Percentiles rank a stretch among this genome's conserved stretches.
phyloP scores from a whole-genome alignment of 441 rosid species.

The Brassica balearica region DNA sequence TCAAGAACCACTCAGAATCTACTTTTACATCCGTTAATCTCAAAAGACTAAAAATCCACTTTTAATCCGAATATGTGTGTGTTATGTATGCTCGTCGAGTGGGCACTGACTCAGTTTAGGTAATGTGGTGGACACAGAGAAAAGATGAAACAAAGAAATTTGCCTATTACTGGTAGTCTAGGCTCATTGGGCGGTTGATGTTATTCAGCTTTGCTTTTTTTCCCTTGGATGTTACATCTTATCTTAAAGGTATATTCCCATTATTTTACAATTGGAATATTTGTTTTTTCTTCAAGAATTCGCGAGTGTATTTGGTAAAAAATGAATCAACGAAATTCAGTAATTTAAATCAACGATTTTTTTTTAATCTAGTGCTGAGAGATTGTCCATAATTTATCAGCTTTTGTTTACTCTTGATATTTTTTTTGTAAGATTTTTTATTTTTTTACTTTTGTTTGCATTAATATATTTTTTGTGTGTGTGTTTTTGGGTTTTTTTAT shows the following conservation, averaged over 20 bases:
- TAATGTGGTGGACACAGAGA: slow-evolving; percentile 26
- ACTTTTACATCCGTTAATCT: slow-evolving; percentile 26
- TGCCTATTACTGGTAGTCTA: slow-evolving; percentile 36
- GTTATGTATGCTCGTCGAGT: slow-evolving; percentile 14
- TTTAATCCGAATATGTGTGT: slow-evolving; percentile 27
- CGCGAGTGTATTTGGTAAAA: neutral
- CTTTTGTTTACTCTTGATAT: neutral
- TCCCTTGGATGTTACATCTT: neutral
- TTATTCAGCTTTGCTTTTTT: slow-evolving; percentile 7
- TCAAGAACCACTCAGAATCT: slow-evolving; percentile 1
- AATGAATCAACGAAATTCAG: neutral
- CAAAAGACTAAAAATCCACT: slow-evolving; percentile 5
- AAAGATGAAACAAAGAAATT: slow-evolving; percentile 26
- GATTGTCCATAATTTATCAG: neutral
- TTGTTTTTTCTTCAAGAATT: neutral
- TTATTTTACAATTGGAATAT: neutral
- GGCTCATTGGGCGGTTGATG: slow-evolving; percentile 35
- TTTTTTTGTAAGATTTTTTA: neutral
- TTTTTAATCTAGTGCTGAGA: neutral
- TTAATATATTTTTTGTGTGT: neutral
- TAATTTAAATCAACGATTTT: neutral
- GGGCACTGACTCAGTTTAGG: slow-evolving; percentile 28
- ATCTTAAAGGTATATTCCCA: slow-evolving; percentile 7
- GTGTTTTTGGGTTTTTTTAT: neutral
- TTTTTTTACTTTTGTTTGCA: neutral